Evolutionary conservation across 1,139 yeast species (phyloP), one percentile per base, ranked within the genome.

Genomic region (Debaryomyces psychrophilus): DNA sequence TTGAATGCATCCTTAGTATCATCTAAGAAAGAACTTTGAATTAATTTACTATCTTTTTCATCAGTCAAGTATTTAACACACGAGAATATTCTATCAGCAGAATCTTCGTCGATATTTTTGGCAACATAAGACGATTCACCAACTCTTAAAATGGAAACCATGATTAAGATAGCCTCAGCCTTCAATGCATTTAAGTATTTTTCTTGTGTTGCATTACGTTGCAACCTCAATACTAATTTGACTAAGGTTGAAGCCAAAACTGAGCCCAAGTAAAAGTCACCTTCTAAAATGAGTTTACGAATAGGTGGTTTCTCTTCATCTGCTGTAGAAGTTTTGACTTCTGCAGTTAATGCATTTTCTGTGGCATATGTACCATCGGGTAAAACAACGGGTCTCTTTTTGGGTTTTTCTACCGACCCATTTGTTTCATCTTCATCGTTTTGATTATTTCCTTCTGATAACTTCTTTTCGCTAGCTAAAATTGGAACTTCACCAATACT

Each of bases 311-410:
- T 79, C 33, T 74, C 66, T 22, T 62, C 67, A 39, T 68, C 71
- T 33, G 66, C 67, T 14, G 67, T 70, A 9, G 64, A 65, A 9
- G 25, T 18, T 5, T 61, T 54, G 3, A 61, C 60, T 42, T 73
- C 76, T 11, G 79, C 71, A 4, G 88, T 82, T 49, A 90, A 76
- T 0, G 98, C 97, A 57, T 84, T 85, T 68, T 95, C 99, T 27
- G 97, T 87, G 26, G 99, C 99, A 69, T 95, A 95, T 1, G 99
- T 95, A 57, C 99, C 99, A 69, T 95, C 99, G 17, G 99, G 97
- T 53, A 93, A 79, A 47, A 95, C 86, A 51, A 87, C 84, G 27
- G 98, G 97, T 43, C 89, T 90, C 44, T 78, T 72, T 50, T 69
- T 69, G 28, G 57, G 47, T 34, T 74, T 67, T 12, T 54, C 53